Evolutionary conservation across 148 eudicot genomes (phyloP), one percentile per base, ranked within the genome.

Genomic region (Chenopodium suecicum): DNA sequence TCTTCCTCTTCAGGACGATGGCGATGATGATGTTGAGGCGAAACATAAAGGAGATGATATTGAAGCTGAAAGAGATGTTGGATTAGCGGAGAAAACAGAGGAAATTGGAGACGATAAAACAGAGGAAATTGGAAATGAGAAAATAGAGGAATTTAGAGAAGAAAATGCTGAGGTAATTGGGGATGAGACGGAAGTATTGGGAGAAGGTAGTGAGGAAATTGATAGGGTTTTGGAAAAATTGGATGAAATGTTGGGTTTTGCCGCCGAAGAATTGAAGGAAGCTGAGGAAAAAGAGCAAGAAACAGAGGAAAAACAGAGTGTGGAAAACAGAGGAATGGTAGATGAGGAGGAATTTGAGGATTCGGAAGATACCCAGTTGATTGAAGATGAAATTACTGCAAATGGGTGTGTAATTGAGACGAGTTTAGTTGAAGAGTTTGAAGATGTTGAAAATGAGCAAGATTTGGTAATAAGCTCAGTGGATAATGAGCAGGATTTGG

Each of bases 391-490:
- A 25, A 77, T 73, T 78, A 25, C 25, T 19, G 64, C 29, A 60
- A 23, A 22, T n/a, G 79, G 34, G 78, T 56, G 37, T 65, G 69
- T 76, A 75, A 65, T 29, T 32, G 82, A 84, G 70, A 29, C 77
- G 29, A 20, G 46, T 75, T 31, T 62, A 16, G 74, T n/a, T 31
- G 63, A 44, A 71, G 87, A 90, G 27, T 54, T 85, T 70, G 85
- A 82, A 75, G 60, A 76, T 25, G 37, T 7, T 7, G 82, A 74
- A 71, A 86, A 77, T 60, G 84, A 80, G 44, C 73, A 34, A 14
- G 87, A 77, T 74, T 73, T 50, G 74, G 54, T 50, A 12, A 13
- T 50, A 10, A 48, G 13, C 2, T 50, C 16, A 50, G 32, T 5
- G 76, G 41, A 83, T 79, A 76, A 31, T 80, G 44, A 41, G 44